Percentiles rank a stretch among this genome's conserved stretches.
These are phyloP conservation scores for Hypoxylon lienhwacheense DNA, from an alignment of 495 filamentous ascomycete genomes.

Conservation along the genomic window DNA sequence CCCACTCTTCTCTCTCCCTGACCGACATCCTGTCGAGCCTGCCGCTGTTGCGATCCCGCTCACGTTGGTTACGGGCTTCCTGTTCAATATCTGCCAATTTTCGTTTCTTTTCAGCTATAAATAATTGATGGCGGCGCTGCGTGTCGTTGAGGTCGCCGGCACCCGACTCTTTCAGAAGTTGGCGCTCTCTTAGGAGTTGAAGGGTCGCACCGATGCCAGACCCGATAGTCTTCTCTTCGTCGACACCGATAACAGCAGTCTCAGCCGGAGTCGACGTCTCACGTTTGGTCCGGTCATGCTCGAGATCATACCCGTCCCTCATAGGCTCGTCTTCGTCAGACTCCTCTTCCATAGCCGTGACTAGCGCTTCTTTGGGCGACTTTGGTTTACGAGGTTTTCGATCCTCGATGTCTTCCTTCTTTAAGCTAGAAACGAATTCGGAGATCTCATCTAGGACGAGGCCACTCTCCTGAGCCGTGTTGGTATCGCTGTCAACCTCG, in stretches of 20 bases:
- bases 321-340: slow-evolving; percentile 53
- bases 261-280: slow-evolving; percentile 53
- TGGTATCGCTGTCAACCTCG: slow-evolving; percentile 48
- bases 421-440: slow-evolving; percentile 87
- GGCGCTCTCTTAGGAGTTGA: slow-evolving; percentile 77
- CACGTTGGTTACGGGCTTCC: slow-evolving; percentile 78
- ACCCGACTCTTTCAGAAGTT: slow-evolving; percentile 67
- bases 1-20: slow-evolving; percentile 87
- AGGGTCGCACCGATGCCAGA: slow-evolving; percentile 81
- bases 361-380: slow-evolving; percentile 35
- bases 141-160: slow-evolving; percentile 66
- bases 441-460: slow-evolving; percentile 92
- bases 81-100: slow-evolving; percentile 76
- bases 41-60: slow-evolving; percentile 79
- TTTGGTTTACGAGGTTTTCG: slow-evolving; percentile 52
- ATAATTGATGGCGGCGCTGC: slow-evolving; percentile 74
- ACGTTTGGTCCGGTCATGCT: slow-evolving; percentile 60
- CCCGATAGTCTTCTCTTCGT: slow-evolving; percentile 77
- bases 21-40: slow-evolving; percentile 83
- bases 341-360: slow-evolving; percentile 55
- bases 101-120: slow-evolving; percentile 74
- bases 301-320: slow-evolving; percentile 47
- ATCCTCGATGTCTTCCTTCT: slow-evolving; percentile 69
- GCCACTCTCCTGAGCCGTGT: slow-evolving; percentile 64
- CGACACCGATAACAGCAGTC: slow-evolving; percentile 72